Percentiles rank a stretch among this genome's conserved stretches.
Conservation (phyloP, 2,329 filamentous ascomycete genomes). For the Colletotrichum sp. region DNA sequence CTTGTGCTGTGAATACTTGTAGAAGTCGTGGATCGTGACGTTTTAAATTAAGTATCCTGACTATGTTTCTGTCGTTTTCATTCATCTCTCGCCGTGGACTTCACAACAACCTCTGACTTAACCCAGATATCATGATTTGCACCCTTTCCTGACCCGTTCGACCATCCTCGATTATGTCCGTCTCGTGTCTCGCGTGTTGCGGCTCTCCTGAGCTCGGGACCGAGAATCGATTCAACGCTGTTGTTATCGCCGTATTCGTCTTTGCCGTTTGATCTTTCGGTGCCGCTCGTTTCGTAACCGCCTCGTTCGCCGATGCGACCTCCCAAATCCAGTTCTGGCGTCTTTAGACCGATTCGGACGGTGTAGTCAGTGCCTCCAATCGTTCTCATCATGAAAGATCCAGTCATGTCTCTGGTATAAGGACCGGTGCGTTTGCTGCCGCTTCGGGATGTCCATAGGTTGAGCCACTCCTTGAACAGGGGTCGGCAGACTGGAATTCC, state of each 20-base stretch:
- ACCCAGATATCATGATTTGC: conserved; percentile 7
- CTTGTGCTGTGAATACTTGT: background rate
- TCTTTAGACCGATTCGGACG: conserved; percentile 8
- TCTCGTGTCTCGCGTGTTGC: background rate
- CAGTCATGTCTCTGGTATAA: conserved; percentile 8
- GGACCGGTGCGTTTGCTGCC: background rate
- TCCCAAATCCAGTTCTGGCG: conserved; percentile 1
- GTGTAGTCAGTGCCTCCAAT: conserved; percentile 18
- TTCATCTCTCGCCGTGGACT: conserved; percentile 1
- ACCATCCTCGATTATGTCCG: background rate
- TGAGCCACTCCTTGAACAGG: conserved; percentile 30
- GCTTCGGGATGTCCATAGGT: background rate
- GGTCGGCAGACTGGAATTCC: conserved; percentile 44
- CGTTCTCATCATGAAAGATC: conserved; percentile 9
- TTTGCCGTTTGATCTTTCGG: background rate
- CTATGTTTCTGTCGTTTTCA: background rate
- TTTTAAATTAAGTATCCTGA: background rate
- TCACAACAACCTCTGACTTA: conserved; percentile 5
- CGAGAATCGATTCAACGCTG: conserved; percentile 14
- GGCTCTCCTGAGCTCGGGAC: background rate
- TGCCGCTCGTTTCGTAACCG: background rate
- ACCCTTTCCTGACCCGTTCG: background rate
- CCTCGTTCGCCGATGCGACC: background rate
- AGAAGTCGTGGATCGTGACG: background rate
- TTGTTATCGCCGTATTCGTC: conserved; percentile 1